A percentile compares a stretch with the other conserved stretches of the same genome.
These are phyloP conservation scores for Naegleria fowleri DNA, from an alignment of 208 protist genomes.

Conservation along the genomic window DNA sequence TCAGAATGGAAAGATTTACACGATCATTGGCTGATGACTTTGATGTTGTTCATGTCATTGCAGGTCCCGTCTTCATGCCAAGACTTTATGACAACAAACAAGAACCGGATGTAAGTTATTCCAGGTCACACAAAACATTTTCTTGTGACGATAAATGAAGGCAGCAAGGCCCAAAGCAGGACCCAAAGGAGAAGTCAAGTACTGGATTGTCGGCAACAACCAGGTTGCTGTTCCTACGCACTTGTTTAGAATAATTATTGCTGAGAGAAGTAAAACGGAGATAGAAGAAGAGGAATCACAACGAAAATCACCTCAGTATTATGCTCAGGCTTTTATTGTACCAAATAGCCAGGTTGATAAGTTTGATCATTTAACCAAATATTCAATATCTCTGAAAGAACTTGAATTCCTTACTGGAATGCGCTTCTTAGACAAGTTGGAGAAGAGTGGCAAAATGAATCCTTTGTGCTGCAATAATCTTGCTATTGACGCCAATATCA, in stretches of 20 bases:
- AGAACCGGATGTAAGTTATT: neutral
- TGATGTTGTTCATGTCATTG: neutral
- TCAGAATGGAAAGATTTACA: conserved; percentile 1
- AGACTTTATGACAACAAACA: neutral
- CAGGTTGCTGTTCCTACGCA: neutral
- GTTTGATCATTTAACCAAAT: neutral
- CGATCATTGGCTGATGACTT: neutral
- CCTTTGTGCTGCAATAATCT: neutral
- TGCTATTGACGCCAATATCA: neutral
- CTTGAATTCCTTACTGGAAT: neutral
- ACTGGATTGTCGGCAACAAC: neutral
- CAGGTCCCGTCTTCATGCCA: neutral
- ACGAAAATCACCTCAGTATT: neutral
- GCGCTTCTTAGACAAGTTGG: neutral
- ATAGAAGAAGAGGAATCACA: no score
- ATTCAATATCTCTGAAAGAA: neutral
- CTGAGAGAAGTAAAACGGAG: neutral
- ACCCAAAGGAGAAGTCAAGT: neutral
- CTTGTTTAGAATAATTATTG: conserved; percentile 2
- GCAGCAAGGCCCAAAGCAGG: no score
- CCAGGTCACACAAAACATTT: no score
- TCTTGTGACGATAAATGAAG: no score
- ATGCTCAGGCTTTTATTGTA: neutral
- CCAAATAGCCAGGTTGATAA: neutral
- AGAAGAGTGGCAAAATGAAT: neutral